Percentiles rank a stretch among this genome's conserved stretches.
phyloP scores from a whole-genome alignment of 371 early-diverging fungal genomes.

The Conidiobolus incongruus region DNA sequence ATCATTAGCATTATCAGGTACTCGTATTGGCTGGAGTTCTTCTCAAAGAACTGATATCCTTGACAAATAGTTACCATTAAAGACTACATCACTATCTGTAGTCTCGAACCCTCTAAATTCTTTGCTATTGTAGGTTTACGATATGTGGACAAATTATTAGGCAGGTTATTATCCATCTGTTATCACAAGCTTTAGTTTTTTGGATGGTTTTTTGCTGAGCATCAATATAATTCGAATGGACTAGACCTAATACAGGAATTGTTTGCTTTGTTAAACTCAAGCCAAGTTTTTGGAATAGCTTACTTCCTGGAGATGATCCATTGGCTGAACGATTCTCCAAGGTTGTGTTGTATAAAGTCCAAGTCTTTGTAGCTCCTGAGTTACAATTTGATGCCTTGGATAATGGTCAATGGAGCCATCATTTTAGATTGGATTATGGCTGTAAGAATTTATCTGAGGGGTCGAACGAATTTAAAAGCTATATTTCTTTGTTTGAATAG shows the following conservation, averaged over 20 bases:
- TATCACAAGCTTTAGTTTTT: neutral
- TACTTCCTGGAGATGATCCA: neutral
- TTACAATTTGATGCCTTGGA: neutral
- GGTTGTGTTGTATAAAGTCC: no score
- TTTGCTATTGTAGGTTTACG: neutral
- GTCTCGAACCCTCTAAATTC: neutral
- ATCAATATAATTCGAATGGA: neutral
- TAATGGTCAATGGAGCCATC: neutral
- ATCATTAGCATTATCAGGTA: neutral
- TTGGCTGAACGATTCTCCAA: neutral
- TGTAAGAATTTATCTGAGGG: neutral
- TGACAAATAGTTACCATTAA: neutral
- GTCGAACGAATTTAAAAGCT: no score
- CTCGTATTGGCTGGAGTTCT: neutral
- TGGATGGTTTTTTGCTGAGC: neutral
- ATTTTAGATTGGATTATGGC: neutral
- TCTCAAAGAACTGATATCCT: neutral
- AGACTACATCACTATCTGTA: neutral
- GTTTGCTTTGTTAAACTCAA: neutral
- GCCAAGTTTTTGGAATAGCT: neutral
- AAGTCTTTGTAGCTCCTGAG: neutral
- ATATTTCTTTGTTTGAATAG: no score
- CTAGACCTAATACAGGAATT: neutral
- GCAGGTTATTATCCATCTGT: neutral
- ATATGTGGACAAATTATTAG: neutral